Evolutionary conservation across 352 stramenopile genomes (phyloP).

Genomic region (Globisporangium barbulae): DNA sequence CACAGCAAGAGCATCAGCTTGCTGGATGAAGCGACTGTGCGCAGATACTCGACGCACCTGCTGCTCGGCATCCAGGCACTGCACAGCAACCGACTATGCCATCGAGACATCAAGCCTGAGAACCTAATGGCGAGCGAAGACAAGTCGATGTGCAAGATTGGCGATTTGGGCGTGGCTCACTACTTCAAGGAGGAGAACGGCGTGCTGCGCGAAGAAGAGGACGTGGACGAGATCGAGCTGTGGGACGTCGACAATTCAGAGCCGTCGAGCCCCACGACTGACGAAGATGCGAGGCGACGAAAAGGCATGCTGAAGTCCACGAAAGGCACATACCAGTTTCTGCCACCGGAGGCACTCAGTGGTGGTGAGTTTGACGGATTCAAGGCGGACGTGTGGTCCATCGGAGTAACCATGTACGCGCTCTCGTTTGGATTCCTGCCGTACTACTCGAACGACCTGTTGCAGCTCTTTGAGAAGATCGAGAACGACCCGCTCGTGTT

Average conservation of each 20-base stretch:
- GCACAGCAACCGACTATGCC: constrained; percentile 69
- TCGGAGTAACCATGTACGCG: constrained; percentile 91
- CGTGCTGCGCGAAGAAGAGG: constrained; percentile 43
- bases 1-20: constrained; percentile 39
- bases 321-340: constrained; percentile 77
- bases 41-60: constrained; percentile 53
- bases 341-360: constrained; percentile 62
- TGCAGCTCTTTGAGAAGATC: constrained; percentile 90
- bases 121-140: constrained; percentile 71
- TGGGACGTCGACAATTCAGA: constrained; percentile 29
- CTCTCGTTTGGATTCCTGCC: constrained; percentile 85
- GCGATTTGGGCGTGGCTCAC: constrained; percentile 78
- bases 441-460: constrained; percentile 86
- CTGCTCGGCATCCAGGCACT: constrained; percentile 71
- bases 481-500: constrained; percentile 55
- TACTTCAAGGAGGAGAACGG: constrained; percentile 65
- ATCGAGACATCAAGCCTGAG: constrained; percentile 87
- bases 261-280: not conserved
- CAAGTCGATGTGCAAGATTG: constrained; percentile 65
- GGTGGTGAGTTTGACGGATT: constrained; percentile 74
- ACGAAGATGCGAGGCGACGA: constrained; percentile 1
- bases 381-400: constrained; percentile 89
- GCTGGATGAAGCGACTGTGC: constrained; percentile 41
- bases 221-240: constrained; percentile 45
- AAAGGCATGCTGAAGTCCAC: constrained; percentile 59